Evolutionary conservation across 2,329 filamentous ascomycete genomes (phyloP).

Genomic region (Neurospora crassa): DNA sequence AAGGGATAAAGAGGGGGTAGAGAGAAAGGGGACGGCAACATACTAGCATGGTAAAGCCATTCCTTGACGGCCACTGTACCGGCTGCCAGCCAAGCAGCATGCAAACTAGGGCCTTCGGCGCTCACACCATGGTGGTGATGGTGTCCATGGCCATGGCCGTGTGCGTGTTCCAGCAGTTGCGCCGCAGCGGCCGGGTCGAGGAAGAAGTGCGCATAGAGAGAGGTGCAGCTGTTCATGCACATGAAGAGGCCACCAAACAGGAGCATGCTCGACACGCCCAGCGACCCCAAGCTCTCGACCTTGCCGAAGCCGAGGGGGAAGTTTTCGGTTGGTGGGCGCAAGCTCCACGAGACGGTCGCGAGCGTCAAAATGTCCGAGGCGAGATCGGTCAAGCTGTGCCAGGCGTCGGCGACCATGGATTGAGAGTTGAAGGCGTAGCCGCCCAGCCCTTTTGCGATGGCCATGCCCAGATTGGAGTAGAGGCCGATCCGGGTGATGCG

Average conservation of each 20-base stretch:
- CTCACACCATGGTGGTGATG: conserved; percentile 57
- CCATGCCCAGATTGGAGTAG: conserved; percentile 88
- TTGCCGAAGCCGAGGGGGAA: conserved; percentile 95
- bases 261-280: conserved; percentile 88
- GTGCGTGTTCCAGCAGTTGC: conserved; percentile 43
- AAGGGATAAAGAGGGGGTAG: background rate
- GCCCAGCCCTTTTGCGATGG: conserved; percentile 81
- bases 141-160: conserved; percentile 53
- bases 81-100: conserved; percentile 88
- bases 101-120: conserved; percentile 67
- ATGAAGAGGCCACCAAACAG: conserved; percentile 86
- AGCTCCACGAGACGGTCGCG: conserved; percentile 86
- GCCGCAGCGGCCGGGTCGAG: conserved; percentile 49
- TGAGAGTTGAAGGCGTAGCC: conserved; percentile 94
- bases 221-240: conserved; percentile 66
- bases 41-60: conserved; percentile 94
- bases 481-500: conserved; percentile 86
- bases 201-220: conserved; percentile 64
- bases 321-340: conserved; percentile 70
- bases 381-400: conserved; percentile 90
- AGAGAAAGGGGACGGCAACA: conserved; percentile 30
- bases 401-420: conserved; percentile 84
- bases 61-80: conserved; percentile 91
- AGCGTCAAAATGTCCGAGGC: conserved; percentile 92
- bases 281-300: conserved; percentile 87